Percentiles rank a stretch among this genome's conserved stretches.
Conservation (phyloP, 208 protist species). For the Crithidia fasciculata region DNA sequence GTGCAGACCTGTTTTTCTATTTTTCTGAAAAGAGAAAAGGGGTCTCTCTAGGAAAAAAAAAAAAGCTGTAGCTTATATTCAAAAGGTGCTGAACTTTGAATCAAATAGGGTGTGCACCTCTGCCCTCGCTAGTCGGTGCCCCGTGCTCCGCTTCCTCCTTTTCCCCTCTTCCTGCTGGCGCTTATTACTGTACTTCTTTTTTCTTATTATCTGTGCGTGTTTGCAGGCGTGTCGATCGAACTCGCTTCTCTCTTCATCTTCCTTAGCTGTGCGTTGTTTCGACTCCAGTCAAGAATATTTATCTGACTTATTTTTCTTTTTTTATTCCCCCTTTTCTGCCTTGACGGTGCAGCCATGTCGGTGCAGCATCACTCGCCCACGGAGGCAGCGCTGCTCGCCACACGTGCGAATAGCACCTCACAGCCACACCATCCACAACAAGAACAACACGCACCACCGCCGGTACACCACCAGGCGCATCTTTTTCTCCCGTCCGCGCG, state of each 20-base stretch:
- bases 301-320: not conserved
- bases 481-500: slow-evolving; percentile 7
- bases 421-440: not conserved
- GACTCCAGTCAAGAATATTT: not conserved
- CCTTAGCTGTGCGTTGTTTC: not conserved
- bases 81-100: too few relatives aligned
- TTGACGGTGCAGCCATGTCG: not conserved
- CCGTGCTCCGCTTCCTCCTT: not conserved
- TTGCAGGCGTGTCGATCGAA: not conserved
- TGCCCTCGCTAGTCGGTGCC: not conserved
- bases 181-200: slow-evolving; percentile 11
- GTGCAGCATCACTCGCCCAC: not conserved
- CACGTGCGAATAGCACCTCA: not conserved
- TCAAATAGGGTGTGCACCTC: not conserved
- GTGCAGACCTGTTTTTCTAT: not conserved
- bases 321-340: not conserved
- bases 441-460: not conserved
- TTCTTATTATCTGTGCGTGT: slow-evolving; percentile 5
- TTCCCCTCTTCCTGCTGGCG: not conserved
- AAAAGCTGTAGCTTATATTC: not conserved
- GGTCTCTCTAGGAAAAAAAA: not conserved
- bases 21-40: not conserved
- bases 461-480: not conserved
- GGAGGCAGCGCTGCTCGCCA: not conserved
- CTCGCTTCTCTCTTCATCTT: not conserved